A percentile compares a stretch with the other conserved stretches of the same genome.
phyloP scores from a whole-genome alignment of 768 basidiomycete genomes.

The Tephrocybe rancida region DNA sequence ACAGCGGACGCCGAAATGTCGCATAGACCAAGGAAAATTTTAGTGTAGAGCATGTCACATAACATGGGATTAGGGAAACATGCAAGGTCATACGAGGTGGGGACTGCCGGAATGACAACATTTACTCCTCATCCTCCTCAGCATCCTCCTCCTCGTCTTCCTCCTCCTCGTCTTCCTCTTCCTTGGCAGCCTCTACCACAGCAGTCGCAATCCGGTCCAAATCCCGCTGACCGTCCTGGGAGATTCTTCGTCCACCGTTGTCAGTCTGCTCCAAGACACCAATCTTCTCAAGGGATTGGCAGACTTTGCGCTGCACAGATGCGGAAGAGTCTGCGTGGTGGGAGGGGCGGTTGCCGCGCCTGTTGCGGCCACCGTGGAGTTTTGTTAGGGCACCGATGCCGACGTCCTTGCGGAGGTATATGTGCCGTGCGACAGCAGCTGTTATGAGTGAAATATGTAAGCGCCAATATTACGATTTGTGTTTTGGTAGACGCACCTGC shows the following conservation, averaged over 20 bases:
- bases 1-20: background rate
- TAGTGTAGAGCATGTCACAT: slow-evolving; percentile 43
- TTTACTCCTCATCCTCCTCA: slow-evolving; percentile 61
- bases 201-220: slow-evolving; percentile 93
- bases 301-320: slow-evolving; percentile 91
- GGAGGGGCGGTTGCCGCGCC: slow-evolving; percentile 95
- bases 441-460: slow-evolving; percentile 8
- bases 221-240: slow-evolving; percentile 96
- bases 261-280: slow-evolving; percentile 93
- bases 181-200: slow-evolving; percentile 77
- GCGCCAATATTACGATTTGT: background rate
- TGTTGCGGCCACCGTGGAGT: slow-evolving; percentile 95
- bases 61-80: slow-evolving; percentile 38
- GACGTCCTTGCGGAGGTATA: slow-evolving; percentile 98
- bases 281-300: slow-evolving; percentile 98
- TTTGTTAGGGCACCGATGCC: slow-evolving; percentile 93
- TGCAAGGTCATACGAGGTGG: slow-evolving; percentile 37
- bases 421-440: slow-evolving; percentile 98
- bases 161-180: slow-evolving; percentile 75
- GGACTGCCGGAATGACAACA: slow-evolving; percentile 23
- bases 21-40: slow-evolving; percentile 19
- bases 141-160: slow-evolving; percentile 72
- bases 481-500: slow-evolving; percentile 69
- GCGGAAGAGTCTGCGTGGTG: slow-evolving; percentile 89
- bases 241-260: slow-evolving; percentile 94